Base-by-base conservation (phyloP, 2,329 filamentous ascomycete species). In the Colletotrichum salicis region DNA sequence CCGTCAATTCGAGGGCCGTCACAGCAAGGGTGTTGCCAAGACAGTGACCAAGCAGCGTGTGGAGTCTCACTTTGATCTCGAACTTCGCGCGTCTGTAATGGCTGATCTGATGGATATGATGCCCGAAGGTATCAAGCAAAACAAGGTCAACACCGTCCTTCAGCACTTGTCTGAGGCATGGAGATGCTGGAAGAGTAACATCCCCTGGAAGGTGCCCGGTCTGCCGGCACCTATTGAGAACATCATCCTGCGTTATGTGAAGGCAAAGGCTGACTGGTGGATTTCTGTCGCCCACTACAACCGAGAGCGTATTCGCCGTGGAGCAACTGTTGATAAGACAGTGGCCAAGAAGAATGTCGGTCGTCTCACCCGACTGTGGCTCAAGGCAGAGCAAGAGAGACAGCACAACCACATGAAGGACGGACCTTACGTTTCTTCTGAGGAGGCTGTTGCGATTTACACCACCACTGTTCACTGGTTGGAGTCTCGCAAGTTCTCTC, bases 321-420 rank as follows among this genome's bases (percentile, higher is more conserved):
- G 96, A 79, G 97, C 96, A 2, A 99, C 96, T 2, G 96, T 99
- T 13, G 96, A 99, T 82, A 99, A 99, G 86, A 99, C 96, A 3
- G 97, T 99, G 31, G 96, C 96, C 4, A 99, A 99, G 90, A 99
- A 99, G 89, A 99, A 99, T 76, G 88, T 99, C 73, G 96, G 96
- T 71, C 94, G 96, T 76, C 86, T 99, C 75, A 99, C 96, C 19
- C 91, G 96, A 80, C 86, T 99, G 41, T 99, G 96, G 96, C 88
- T 99, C 72, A 99, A 99, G 86, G 93, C 96, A 27, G 96, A 99
- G 85, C 96, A 99, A 83, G 96, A 99, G 83, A 89, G 97, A 71
- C 96, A 99, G 81, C 96, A 99, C 86, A 99, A 99, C 80, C 98
- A 99, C 83, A 95, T 98, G 91, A 99, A 99, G 85, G 97, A 99